Base-by-base conservation (phyloP, 257 asterid species). In the Dorcoceras hygrometricum region DNA sequence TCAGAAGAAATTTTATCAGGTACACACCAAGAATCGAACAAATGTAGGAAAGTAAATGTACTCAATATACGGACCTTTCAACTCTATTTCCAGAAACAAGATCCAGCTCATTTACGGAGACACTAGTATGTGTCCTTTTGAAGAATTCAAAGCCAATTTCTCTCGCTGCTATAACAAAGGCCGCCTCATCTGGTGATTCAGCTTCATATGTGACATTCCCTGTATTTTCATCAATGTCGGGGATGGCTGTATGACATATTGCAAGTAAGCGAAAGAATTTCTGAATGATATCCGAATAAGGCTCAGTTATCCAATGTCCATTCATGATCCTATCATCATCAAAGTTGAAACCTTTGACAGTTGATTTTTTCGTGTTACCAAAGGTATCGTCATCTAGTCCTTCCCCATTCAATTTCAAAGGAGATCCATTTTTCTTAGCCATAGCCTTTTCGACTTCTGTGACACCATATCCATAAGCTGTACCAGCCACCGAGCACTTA, bases 101-200 rank as follows among this genome's bases (percentile, higher is more conserved):
- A 69, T 84, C 80, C 80, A 86, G 70, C 79, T 92, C 98, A 51
- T 82, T 69, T 53, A 92, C 70, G 4, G 82, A 82, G 26, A 92
- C 92, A 62, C 77, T 84, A 8, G 83, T 81, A 66, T 92, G 98
- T 5, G 96, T 82, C 77, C 98, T 80, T 63, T 75, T 84, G 39
- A 66, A 85, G 84, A 92, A 92, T 65, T 92, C 96, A 59, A 92
- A 92, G 10, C 98, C 98, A 23, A 92, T 71, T 75, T 92, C 96
- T 77, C 95, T 75, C 12, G 98, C 96, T 4, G 98, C 98, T 76
- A 92, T 83, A 57, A 92, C 96, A 60, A 92, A 92, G 14, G 98
- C 98, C 57, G 96, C 96, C 78, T 92, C 98, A 68, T 92, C 98
- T 8, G 98, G 98, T 28, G 98, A 92, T 72, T 92, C 98, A 11